phyloP scores from a whole-genome alignment of 345 rosid species.

The Syzygium oleosum region DNA sequence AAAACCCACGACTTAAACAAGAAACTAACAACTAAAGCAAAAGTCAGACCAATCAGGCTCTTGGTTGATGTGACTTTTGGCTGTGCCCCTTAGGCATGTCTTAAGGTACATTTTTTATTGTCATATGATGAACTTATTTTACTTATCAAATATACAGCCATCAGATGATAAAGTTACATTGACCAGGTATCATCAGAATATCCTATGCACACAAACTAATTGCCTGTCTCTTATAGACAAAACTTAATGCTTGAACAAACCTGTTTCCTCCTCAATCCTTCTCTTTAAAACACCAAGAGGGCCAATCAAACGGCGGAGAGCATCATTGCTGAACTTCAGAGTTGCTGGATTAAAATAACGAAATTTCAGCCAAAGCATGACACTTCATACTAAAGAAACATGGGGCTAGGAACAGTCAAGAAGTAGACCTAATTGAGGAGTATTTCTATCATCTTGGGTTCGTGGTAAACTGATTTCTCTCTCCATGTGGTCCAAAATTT shows the following conservation, averaged over 20 bases:
- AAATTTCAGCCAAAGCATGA: constrained; percentile 4
- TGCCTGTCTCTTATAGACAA: neutral
- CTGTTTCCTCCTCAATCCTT: constrained; percentile 94
- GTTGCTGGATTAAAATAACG: constrained; percentile 42
- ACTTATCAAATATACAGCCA: neutral
- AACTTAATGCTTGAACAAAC: constrained; percentile 20
- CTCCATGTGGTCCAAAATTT: constrained; percentile 92
- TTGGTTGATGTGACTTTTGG: neutral
- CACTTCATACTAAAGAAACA: neutral
- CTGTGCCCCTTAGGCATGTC: neutral
- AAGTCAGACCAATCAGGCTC: neutral
- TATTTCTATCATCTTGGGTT: constrained; percentile 33
- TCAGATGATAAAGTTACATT: neutral
- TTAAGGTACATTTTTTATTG: neutral
- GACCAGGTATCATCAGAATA: neutral
- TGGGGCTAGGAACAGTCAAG: constrained; percentile 1
- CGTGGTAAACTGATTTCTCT: constrained; percentile 64
- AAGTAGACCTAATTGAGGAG: constrained; percentile 64
- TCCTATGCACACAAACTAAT: neutral
- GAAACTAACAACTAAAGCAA: neutral
- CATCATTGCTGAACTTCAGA: constrained; percentile 69
- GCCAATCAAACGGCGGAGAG: constrained; percentile 79
- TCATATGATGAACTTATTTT: neutral
- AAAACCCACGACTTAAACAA: neutral
- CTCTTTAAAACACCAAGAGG: constrained; percentile 76